A percentile compares a stretch with the other conserved stretches of the same genome.
phyloP scores from a whole-genome alignment of 2,329 filamentous ascomycete genomes.

The Dactylellina leptospora region DNA sequence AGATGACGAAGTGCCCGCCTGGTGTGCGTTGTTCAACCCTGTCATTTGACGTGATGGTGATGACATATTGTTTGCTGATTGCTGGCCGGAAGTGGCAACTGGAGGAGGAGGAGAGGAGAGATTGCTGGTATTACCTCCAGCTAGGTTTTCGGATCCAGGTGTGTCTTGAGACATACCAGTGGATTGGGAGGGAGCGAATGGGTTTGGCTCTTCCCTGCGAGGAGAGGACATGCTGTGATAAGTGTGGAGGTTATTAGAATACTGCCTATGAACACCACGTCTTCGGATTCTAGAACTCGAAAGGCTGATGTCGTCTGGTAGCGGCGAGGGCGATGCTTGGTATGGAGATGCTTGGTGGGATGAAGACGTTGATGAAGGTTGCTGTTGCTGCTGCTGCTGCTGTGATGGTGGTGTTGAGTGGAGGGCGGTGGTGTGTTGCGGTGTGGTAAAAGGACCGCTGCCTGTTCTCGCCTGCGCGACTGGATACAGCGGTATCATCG shows the following conservation, averaged over 20 bases:
- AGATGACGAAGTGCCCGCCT: slow-evolving; percentile 24
- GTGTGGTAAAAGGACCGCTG: slow-evolving; percentile 33
- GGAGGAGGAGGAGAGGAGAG: not conserved
- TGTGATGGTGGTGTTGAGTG: slow-evolving; percentile 37
- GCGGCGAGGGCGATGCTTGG: slow-evolving; percentile 1
- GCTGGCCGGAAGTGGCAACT: slow-evolving; percentile 12
- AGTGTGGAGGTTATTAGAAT: slow-evolving; percentile 44
- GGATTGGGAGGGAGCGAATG: slow-evolving; percentile 27
- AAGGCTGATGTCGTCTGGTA: slow-evolving; percentile 37
- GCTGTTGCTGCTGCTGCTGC: slow-evolving; percentile 19
- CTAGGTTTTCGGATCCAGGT: not conserved
- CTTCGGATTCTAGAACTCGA: slow-evolving; percentile 46
- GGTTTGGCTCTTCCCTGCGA: slow-evolving; percentile 41
- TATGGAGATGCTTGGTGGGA: slow-evolving; percentile 5
- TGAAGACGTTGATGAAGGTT: slow-evolving; percentile 10
- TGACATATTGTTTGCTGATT: slow-evolving; percentile 44
- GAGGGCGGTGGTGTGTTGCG: slow-evolving; percentile 38
- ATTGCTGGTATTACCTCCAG: not conserved
- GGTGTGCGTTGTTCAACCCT: slow-evolving; percentile 30
- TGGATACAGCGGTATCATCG: slow-evolving; percentile 38
- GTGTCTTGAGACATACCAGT: not conserved
- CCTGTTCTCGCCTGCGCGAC: slow-evolving; percentile 21
- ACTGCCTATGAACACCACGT: slow-evolving; percentile 46
- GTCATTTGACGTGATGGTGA: slow-evolving; percentile 47
- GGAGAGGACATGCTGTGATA: slow-evolving; percentile 51